Conservation (phyloP, 1,139 yeast genomes). For the Barnettozyma hawaiiensis region DNA sequence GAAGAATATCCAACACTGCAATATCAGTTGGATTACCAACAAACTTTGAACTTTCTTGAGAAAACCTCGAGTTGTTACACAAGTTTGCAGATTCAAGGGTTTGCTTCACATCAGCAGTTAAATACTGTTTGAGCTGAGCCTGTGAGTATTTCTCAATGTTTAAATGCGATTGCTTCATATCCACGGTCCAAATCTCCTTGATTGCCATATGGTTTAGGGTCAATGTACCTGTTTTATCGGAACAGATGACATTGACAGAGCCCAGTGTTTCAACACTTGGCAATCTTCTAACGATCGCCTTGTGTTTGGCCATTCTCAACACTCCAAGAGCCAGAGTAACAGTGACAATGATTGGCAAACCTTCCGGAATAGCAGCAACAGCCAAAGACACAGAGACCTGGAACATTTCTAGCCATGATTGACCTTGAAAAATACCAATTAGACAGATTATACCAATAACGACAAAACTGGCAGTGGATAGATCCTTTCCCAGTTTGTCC, state of each 20-base stretch:
- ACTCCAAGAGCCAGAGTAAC: slow-evolving; percentile 95
- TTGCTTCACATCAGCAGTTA: slow-evolving; percentile 47
- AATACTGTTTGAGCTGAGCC: slow-evolving; percentile 36
- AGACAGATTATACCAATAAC: slow-evolving; percentile 84
- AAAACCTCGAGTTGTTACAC: slow-evolving; percentile 75
- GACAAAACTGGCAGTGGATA: slow-evolving; percentile 73
- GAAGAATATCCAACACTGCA: slow-evolving; percentile 73
- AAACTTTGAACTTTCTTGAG: slow-evolving; percentile 62
- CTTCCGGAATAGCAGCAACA: slow-evolving; percentile 98
- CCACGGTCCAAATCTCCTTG: slow-evolving; percentile 77
- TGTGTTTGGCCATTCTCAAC: slow-evolving; percentile 86
- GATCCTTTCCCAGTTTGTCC: slow-evolving; percentile 90
- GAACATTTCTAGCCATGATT: slow-evolving; percentile 94
- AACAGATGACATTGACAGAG: slow-evolving; percentile 89
- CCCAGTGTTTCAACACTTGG: slow-evolving; percentile 97
- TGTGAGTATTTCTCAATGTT: slow-evolving; percentile 44
- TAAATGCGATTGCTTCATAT: slow-evolving; percentile 52
- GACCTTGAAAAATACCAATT: slow-evolving; percentile 83
- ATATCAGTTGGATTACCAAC: slow-evolving; percentile 94
- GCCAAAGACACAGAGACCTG: slow-evolving; percentile 94
- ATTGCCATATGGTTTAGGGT: slow-evolving; percentile 95
- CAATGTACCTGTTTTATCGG: slow-evolving; percentile 93
- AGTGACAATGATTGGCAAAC: slow-evolving; percentile 92
- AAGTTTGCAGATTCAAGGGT: slow-evolving; percentile 65
- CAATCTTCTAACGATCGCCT: slow-evolving; percentile 86